These are phyloP conservation scores for Lachnellula subtilissima DNA, from an alignment of 2,329 filamentous ascomycete genomes.

Conservation along the genomic window DNA sequence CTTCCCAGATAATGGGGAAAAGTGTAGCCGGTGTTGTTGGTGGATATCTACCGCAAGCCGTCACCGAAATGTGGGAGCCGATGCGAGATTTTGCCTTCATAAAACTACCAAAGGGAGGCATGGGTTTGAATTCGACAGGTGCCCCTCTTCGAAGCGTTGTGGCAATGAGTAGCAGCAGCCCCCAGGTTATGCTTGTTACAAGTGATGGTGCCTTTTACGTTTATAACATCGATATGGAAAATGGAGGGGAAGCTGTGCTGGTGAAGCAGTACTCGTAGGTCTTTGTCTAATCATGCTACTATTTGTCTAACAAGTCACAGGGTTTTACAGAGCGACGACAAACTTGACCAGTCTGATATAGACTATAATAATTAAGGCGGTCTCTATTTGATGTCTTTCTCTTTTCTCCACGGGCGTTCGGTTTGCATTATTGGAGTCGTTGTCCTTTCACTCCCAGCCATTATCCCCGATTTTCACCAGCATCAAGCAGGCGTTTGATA, in stretches of 20 bases:
- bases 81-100: conserved; percentile 94
- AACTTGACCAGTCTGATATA: conserved; percentile 28
- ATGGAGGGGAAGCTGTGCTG: conserved; percentile 85
- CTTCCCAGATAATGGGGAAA: conserved; percentile 88
- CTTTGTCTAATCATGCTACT: background rate
- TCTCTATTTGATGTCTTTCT: background rate
- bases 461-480: background rate
- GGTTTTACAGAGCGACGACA: conserved; percentile 32
- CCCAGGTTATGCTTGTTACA: conserved; percentile 96
- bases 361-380: conserved; percentile 23
- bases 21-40: conserved; percentile 85
- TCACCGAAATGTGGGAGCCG: conserved; percentile 98
- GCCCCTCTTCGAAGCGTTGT: conserved; percentile 82
- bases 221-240: conserved; percentile 91
- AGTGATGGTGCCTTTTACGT: conserved; percentile 94
- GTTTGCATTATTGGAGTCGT: background rate
- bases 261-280: conserved; percentile 91
- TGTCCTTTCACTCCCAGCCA: background rate
- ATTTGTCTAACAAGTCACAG: conserved; percentile 14
- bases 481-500: conserved; percentile 15
- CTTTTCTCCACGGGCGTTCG: background rate
- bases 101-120: conserved; percentile 68
- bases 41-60: conserved; percentile 85
- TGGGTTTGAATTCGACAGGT: conserved; percentile 30
- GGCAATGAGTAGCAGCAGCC: conserved; percentile 89